Evolutionary conservation across 2,329 filamentous ascomycete genomes (phyloP).

Genomic region (Colletotrichum brevisporum): DNA sequence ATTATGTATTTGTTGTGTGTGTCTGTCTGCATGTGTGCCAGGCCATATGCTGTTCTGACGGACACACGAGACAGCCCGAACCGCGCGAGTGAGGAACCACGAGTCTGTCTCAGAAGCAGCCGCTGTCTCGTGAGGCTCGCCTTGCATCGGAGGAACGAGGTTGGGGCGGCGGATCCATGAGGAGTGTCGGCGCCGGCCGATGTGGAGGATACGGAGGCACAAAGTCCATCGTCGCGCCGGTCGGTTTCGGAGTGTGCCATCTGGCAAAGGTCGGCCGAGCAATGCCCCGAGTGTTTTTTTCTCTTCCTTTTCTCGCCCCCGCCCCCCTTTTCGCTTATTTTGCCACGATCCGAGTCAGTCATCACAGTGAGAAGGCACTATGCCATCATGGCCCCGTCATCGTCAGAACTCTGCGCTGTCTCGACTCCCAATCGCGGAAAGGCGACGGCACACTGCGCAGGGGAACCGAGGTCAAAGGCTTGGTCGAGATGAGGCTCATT

Average conservation of each 20-base stretch:
- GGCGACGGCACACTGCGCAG: no score
- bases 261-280: constrained; percentile 5
- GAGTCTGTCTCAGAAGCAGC: constrained; percentile 16
- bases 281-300: constrained; percentile 12
- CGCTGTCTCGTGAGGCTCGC: constrained; percentile 27
- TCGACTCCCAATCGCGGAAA: neutral
- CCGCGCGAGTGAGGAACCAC: neutral
- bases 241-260: constrained; percentile 15
- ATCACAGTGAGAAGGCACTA: neutral
- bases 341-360: constrained; percentile 10
- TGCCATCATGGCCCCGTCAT: constrained; percentile 20
- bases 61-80: constrained; percentile 14
- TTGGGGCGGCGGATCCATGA: constrained; percentile 23
- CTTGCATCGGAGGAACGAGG: constrained; percentile 14
- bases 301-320: no score
- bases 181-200: constrained; percentile 26
- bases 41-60: neutral
- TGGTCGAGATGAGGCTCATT: neutral
- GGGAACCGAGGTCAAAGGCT: neutral
- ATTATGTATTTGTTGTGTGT: neutral
- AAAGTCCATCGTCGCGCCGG: constrained; percentile 9
- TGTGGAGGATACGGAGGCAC: constrained; percentile 15
- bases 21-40: neutral
- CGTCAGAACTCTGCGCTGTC: constrained; percentile 15
- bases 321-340: neutral